Evolutionary conservation across 805 yeast genomes (phyloP).

Genomic region (Metschnikowia gelsemii): DNA sequence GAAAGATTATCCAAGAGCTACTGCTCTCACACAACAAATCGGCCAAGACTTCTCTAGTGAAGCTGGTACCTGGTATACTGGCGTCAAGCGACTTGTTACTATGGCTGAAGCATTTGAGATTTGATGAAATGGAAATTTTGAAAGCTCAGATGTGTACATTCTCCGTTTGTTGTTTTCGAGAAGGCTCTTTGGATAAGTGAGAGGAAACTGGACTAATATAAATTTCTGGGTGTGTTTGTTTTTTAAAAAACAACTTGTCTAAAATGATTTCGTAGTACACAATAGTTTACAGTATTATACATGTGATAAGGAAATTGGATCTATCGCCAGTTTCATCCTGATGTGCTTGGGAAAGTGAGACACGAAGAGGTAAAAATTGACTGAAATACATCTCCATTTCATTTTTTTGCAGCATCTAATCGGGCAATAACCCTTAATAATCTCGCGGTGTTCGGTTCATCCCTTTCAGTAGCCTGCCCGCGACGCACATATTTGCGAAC

Average conservation of each 20-base stretch:
- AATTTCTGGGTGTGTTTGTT: background rate
- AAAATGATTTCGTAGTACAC: constrained; percentile 6
- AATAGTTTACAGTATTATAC: constrained; percentile 13
- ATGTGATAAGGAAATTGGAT: background rate
- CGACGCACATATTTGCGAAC: constrained; percentile 15
- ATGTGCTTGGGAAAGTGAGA: background rate
- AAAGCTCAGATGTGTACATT: too few relatives aligned
- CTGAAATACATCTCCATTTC: background rate
- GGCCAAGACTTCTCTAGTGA: constrained; percentile 66
- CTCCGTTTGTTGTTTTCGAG: too few relatives aligned
- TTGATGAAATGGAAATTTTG: too few relatives aligned
- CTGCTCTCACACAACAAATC: constrained; percentile 53
- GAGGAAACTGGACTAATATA: background rate
- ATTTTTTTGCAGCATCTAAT: constrained; percentile 6
- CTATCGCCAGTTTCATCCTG: background rate
- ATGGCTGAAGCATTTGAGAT: constrained; percentile 50
- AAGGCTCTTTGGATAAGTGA: background rate
- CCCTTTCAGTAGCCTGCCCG: background rate
- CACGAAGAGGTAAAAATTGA: background rate
- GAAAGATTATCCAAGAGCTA: constrained; percentile 61
- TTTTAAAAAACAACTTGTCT: too few relatives aligned
- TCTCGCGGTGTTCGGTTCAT: constrained; percentile 8
- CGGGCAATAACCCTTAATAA: constrained; percentile 15
- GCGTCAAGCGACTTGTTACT: constrained; percentile 82
- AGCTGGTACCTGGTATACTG: constrained; percentile 89